Conservation (phyloP, 352 stramenopile species). For the Phytophthora hibernalis region DNA sequence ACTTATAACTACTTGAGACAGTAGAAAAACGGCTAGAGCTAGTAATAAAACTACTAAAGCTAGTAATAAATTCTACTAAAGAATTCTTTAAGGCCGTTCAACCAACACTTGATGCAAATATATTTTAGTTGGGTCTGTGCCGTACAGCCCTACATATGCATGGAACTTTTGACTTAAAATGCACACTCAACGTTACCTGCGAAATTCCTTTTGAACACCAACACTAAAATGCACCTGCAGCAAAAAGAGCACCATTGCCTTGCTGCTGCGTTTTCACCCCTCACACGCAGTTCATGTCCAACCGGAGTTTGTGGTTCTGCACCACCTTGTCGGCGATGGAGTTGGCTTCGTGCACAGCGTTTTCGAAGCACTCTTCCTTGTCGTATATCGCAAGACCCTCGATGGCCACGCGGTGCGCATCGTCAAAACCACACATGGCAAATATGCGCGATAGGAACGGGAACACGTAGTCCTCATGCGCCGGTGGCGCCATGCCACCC, state of each 20-base stretch:
- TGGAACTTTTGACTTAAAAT: neutral
- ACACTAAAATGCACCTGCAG: neutral
- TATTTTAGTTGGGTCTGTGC: too few species aligned
- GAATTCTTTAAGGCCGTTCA: too few species aligned
- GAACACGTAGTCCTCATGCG: constrained; percentile 72
- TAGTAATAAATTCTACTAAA: too few species aligned
- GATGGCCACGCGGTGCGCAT: constrained; percentile 71
- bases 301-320: constrained; percentile 57
- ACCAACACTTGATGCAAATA: too few species aligned
- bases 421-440: constrained; percentile 78
- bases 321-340: constrained; percentile 66
- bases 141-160: too few species aligned
- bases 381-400: constrained; percentile 65
- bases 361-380: constrained; percentile 71
- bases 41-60: too few species aligned
- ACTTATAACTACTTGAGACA: too few species aligned
- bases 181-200: neutral
- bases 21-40: too few species aligned
- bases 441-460: constrained; percentile 80
- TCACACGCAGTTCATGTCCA: constrained; percentile 49
- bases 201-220: neutral
- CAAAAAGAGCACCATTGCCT: neutral
- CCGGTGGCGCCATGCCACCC: constrained; percentile 62
- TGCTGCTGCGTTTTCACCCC: neutral
- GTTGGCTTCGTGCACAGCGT: constrained; percentile 63